A percentile compares a stretch with the other conserved stretches of the same genome.
These are phyloP conservation scores for Prinsepia uniflora DNA, from an alignment of 306 rosid species.

Conservation along the genomic window DNA sequence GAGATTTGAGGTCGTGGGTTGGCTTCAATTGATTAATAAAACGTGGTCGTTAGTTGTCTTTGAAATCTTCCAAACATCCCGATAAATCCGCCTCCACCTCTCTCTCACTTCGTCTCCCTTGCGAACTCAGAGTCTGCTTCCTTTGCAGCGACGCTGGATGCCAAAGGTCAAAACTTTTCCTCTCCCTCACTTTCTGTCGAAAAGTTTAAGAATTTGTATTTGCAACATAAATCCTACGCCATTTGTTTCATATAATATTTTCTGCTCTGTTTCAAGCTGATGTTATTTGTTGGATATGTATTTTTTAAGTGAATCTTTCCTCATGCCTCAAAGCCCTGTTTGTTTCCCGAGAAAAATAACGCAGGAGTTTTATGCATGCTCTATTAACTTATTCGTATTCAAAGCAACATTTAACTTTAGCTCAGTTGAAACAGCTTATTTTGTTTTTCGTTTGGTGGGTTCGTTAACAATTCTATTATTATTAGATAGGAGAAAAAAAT, in stretches of 20 bases:
- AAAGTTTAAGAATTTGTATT: not conserved
- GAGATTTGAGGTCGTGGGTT: constrained; percentile 7
- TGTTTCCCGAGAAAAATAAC: not conserved
- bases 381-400: not conserved
- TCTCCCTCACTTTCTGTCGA: not conserved
- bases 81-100: constrained; percentile 9
- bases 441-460: not conserved
- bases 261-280: not conserved
- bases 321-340: not conserved
- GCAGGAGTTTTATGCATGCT: not conserved
- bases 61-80: constrained; percentile 1
- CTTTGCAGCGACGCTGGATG: constrained; percentile 6
- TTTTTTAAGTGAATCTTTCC: not conserved
- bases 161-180: constrained; percentile 18
- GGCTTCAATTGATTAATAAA: not conserved
- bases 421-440: not conserved
- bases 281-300: not conserved
- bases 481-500: not conserved
- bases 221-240: not conserved
- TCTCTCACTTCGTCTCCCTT: not conserved
- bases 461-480: not conserved
- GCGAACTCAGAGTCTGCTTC: not conserved
- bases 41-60: constrained; percentile 18
- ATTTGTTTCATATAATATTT: not conserved
- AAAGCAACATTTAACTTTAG: not conserved